phyloP scores from a whole-genome alignment of 129 eudicot genomes.

The Arctium lappa region DNA sequence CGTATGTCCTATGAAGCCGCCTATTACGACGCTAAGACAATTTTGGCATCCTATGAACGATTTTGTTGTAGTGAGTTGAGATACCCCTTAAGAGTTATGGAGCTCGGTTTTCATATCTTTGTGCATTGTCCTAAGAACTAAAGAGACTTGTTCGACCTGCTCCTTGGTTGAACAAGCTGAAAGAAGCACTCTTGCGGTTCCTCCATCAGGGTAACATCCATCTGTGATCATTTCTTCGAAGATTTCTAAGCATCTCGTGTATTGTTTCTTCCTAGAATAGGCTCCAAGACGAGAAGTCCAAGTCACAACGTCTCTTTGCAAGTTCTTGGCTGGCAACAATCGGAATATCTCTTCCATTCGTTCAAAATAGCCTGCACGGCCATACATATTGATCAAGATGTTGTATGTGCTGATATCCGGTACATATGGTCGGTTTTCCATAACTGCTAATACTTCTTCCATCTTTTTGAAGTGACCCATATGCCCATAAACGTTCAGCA shows the following conservation, averaged over 20 bases:
- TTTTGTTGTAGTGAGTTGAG: neutral
- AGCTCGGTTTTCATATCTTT: constrained; percentile 37
- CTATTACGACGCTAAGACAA: neutral
- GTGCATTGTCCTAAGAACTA: constrained; percentile 77
- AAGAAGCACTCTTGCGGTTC: constrained; percentile 82
- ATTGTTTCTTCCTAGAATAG: constrained; percentile 80
- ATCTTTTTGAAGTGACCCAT: constrained; percentile 75
- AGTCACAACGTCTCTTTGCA: constrained; percentile 70
- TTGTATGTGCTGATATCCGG: constrained; percentile 86
- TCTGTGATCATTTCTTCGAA: constrained; percentile 82
- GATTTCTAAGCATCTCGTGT: constrained; percentile 58
- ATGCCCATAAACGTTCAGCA: constrained; percentile 75
- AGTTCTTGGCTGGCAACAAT: constrained; percentile 37
- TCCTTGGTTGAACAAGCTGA: constrained; percentile 78
- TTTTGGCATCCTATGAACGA: neutral
- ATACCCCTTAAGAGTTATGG: neutral
- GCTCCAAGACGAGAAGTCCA: constrained; percentile 94
- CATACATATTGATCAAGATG: constrained; percentile 78
- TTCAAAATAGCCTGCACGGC: constrained; percentile 75
- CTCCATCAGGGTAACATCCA: constrained; percentile 94
- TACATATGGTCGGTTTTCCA: constrained; percentile 52
- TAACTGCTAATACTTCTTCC: constrained; percentile 74
- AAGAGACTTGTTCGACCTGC: constrained; percentile 74
- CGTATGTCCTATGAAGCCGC: neutral
- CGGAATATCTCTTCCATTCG: constrained; percentile 75